Evolutionary conservation across 192 early-diverging fungal species (phyloP), one percentile per base, ranked within the genome.

Genomic region (Jimgerdemannia flammicorona): DNA sequence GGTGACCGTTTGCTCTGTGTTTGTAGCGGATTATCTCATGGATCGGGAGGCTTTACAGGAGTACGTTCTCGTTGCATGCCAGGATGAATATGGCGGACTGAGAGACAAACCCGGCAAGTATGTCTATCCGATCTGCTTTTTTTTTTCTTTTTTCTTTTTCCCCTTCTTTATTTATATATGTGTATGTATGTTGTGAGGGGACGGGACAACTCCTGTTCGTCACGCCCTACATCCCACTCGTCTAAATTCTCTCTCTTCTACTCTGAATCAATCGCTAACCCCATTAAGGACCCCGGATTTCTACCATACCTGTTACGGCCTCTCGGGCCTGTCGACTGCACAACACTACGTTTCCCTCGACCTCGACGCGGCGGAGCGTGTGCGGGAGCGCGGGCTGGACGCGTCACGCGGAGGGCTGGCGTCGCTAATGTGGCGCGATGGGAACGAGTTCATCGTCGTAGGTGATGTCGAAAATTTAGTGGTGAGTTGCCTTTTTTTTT

Each of bases 301-400:
- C 65, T 99, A 99, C 81, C 98, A 99, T 76, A 96, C 96, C 44
- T 97, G 95, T 74, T 99, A 99, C 78, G 89, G 90, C 40, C 85
- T 99, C 49, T 87, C 87, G 68, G 98, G 98, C 0, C 81, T 99
- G 39, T 95, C 97, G 4, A 76, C 90, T 20, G 84, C 93, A 4
- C 98, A 98, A 75, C 90, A 98, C 77, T 83, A 90, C 20, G 85
- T 92, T 29, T 44, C 73, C 0, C 90, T 80, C 73, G 81, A 88
- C 44, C 17, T 54, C 4, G 65, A 68, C 10, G 66, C 54, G 4
- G 79, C 74, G 3, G n/a, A 72, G 40, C 29, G 66, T 69, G 40
- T 80, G 2, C 66, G 76, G 44, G 75, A 81, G 70, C 39, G 72
- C 10, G 72, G 71, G 9, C 67, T 70, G 41, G 77, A 80, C 10